Percentiles rank a stretch among this genome's conserved stretches.
Evolutionary conservation across 495 filamentous ascomycete genomes (phyloP).

Genomic region (Aspergillus nidulans): DNA sequence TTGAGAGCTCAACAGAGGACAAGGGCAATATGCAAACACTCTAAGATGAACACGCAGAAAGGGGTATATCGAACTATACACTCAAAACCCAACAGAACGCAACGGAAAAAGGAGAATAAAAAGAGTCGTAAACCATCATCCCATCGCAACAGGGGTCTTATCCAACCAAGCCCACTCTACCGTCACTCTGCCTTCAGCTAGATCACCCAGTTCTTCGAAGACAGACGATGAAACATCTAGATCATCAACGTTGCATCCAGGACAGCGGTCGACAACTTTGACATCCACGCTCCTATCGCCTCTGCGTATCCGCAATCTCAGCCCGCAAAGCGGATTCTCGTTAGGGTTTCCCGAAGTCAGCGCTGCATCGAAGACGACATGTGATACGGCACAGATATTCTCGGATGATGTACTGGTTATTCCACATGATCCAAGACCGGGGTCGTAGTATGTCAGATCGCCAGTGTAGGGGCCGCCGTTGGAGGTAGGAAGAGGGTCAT

Average conservation of each 20-base stretch:
- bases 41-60: not conserved
- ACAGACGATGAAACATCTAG: slow-evolving; percentile 60
- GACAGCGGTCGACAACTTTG: slow-evolving; percentile 70
- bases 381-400: slow-evolving; percentile 61
- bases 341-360: slow-evolving; percentile 58
- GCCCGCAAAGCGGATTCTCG: slow-evolving; percentile 64
- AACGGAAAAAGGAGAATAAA: not conserved
- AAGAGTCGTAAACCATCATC: slow-evolving; percentile 3
- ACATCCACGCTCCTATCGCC: slow-evolving; percentile 57
- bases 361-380: slow-evolving; percentile 61
- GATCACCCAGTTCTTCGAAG: slow-evolving; percentile 56
- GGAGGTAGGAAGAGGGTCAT: slow-evolving; percentile 55
- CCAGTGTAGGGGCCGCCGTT: slow-evolving; percentile 51
- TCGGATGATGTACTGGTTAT: slow-evolving; percentile 47
- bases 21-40: not conserved
- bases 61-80: slow-evolving; percentile 5
- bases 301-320: slow-evolving; percentile 48
- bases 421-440: slow-evolving; percentile 70
- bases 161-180: slow-evolving; percentile 68
- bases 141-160: slow-evolving; percentile 16
- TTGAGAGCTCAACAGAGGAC: slow-evolving; percentile 14
- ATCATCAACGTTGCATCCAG: slow-evolving; percentile 59
- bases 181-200: slow-evolving; percentile 52
- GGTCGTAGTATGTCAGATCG: slow-evolving; percentile 67
- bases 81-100: not conserved